Conservation (phyloP, 495 filamentous ascomycete species). For the Penicillium psychrofluorescens region DNA sequence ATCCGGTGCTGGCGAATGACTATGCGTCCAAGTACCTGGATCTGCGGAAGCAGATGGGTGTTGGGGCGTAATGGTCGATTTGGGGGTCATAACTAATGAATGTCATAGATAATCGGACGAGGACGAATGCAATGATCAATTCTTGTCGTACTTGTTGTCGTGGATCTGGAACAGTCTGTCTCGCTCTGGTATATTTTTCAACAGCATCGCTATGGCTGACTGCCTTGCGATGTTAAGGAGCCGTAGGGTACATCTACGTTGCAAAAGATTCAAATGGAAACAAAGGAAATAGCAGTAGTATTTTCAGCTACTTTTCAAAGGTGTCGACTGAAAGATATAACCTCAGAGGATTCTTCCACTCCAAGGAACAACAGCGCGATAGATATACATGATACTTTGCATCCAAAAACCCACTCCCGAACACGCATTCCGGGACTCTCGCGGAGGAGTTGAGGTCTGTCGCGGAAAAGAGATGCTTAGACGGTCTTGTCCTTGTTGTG, state of each 20-base stretch:
- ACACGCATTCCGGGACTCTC: neutral
- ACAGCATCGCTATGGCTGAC: too few species aligned
- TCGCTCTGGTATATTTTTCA: too few species aligned
- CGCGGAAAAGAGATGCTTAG: slow-evolving; percentile 24
- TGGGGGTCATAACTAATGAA: too few species aligned
- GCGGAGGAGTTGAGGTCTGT: too few species aligned
- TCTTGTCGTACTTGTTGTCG: too few species aligned
- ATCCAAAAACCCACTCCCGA: slow-evolving; percentile 10
- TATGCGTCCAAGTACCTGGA: slow-evolving; percentile 65
- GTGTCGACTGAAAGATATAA: too few species aligned
- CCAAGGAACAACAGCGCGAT: slow-evolving; percentile 10
- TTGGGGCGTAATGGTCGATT: slow-evolving; percentile 4
- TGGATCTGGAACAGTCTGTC: too few species aligned
- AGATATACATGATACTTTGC: slow-evolving; percentile 18
- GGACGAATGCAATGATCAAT: too few species aligned
- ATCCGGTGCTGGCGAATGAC: slow-evolving; percentile 64
- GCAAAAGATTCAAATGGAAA: neutral
- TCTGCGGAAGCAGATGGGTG: slow-evolving; percentile 35
- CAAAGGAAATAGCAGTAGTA: slow-evolving; percentile 1
- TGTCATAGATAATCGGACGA: too few species aligned
- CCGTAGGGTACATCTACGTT: too few species aligned
- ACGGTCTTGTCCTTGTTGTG: slow-evolving; percentile 80
- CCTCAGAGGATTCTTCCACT: neutral
- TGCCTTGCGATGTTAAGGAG: too few species aligned
- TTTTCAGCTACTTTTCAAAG: slow-evolving; percentile 9